Base-by-base conservation (phyloP, 139 green algal species). In the Gonium pectorale region DNA sequence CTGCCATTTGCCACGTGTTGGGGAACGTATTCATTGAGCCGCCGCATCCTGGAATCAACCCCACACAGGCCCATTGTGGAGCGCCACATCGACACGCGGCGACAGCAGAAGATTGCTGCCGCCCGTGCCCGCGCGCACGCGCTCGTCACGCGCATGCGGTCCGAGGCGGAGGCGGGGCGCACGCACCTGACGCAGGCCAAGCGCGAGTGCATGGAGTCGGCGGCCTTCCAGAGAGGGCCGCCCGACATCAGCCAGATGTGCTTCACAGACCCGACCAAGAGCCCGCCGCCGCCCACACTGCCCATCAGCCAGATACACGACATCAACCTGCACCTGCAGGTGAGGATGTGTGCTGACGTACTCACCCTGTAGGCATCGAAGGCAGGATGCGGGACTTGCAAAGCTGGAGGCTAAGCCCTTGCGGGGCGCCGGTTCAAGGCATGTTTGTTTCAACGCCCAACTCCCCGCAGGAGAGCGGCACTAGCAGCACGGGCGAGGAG, bases 111-210 rank as follows among this genome's bases (percentile, higher is more conserved):
- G 68, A 81, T 77, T 38, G 66, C 81, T 31, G 72, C 69, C 0
- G 85, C 75, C 15, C 89, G 85, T 35, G 68, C 77, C 2, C 74
- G 85, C 15, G 83, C 86, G 2, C 70, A 84, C 41, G 72, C 38
- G 1, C 85, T 92, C 22, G 63, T 94, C 37, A 63, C 73, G 27
- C 81, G 84, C 51, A 93, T 95, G 92, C 89, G 92, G 0, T 79
- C 77, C 40, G 86, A 94, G 38, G 90, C 89, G 11, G 31, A 69
- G 21, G 67, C 83, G 66, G 91, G 92, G 17, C 79, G 86, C 17
- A 29, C 62, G 21, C 70, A 91, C 60, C 85, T 95, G 22, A 64
- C 60, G 22, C 60, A 82, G 54, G 87, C 87, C 24, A 89, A 81
- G 80, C 74, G 83, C 80, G 69, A 83, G 26, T 86, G 75, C 31